phyloP scores from a whole-genome alignment of 306 rosid species.

The Rosa multiflora region DNA sequence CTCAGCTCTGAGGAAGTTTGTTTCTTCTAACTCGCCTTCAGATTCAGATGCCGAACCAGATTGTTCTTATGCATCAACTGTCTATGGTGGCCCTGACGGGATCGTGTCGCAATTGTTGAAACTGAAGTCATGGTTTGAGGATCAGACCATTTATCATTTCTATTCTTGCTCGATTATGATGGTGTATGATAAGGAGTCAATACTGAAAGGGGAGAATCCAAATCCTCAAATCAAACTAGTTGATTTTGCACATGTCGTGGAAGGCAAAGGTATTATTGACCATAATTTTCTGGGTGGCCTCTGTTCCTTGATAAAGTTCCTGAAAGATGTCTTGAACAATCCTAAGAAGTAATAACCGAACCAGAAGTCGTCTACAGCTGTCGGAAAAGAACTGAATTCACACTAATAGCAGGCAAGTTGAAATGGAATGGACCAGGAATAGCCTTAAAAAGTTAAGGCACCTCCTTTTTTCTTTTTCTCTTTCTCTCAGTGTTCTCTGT shows the following conservation, averaged over 20 bases:
- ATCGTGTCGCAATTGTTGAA: conserved; percentile 55
- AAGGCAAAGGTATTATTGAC: conserved; percentile 66
- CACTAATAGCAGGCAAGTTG: neutral
- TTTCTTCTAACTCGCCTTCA: conserved; percentile 45
- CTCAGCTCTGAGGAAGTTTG: conserved; percentile 51
- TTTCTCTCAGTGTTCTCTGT: neutral
- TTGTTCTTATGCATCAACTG: conserved; percentile 39
- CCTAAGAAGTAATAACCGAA: conserved; percentile 1
- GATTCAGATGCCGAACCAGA: conserved; percentile 41
- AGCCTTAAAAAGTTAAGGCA: neutral
- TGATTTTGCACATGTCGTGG: conserved; percentile 77
- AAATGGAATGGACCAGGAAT: neutral
- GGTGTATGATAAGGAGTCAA: conserved; percentile 51
- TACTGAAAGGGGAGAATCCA: conserved; percentile 28
- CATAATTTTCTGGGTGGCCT: conserved; percentile 96
- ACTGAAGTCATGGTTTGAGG: conserved; percentile 86
- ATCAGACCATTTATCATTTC: conserved; percentile 70
- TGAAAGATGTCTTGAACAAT: conserved; percentile 42
- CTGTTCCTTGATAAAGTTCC: conserved; percentile 72
- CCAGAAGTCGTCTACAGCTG: neutral
- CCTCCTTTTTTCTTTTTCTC: neutral
- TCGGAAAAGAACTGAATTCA: neutral
- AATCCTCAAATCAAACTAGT: conserved; percentile 54
- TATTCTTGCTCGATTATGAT: conserved; percentile 65
- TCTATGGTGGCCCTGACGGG: conserved; percentile 52